Evolutionary conservation across 805 yeast species (phyloP).

Genomic region (Kuraishia molischiana): DNA sequence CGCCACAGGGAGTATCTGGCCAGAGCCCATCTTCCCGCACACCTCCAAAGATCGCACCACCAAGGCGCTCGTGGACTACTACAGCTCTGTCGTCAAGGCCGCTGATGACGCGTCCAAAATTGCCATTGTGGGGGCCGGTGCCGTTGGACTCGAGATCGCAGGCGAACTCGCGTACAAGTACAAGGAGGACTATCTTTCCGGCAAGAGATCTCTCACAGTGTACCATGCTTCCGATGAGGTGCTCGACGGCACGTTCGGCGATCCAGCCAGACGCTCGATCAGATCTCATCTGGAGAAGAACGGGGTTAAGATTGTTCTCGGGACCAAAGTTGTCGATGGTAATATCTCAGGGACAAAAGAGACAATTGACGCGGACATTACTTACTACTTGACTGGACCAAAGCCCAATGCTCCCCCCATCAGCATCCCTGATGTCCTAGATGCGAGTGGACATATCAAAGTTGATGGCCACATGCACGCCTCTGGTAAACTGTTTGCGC

Average conservation of each 20-base stretch:
- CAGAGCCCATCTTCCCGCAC: conserved; percentile 12
- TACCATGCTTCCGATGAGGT: conserved; percentile 12
- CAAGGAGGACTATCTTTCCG: not conserved
- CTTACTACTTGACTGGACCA: conserved; percentile 5
- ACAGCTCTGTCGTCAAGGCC: conserved; percentile 6
- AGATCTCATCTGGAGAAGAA: not conserved
- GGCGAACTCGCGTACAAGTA: conserved; percentile 20
- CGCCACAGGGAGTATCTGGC: conserved; percentile 21
- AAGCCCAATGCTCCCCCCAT: conserved; percentile 2
- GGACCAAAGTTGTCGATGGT: conserved; percentile 2
- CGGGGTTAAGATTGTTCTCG: conserved; percentile 6
- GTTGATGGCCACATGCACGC: conserved; percentile 5
- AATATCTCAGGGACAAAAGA: not conserved
- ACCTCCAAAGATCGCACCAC: conserved; percentile 12
- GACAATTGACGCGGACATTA: not conserved
- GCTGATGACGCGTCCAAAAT: conserved; percentile 13
- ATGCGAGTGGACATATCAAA: conserved; percentile 6
- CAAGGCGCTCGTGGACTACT: not conserved
- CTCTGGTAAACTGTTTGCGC: conserved; percentile 5
- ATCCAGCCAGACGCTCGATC: not conserved
- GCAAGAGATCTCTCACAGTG: conserved; percentile 12
- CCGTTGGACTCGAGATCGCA: conserved; percentile 17
- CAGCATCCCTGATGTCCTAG: conserved; percentile 3
- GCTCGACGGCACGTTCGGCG: conserved; percentile 1
- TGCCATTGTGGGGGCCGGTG: conserved; percentile 23